Percentiles rank a stretch among this genome's conserved stretches.
Conservation (phyloP, 345 rosid species). For the Eutrema japonicum region DNA sequence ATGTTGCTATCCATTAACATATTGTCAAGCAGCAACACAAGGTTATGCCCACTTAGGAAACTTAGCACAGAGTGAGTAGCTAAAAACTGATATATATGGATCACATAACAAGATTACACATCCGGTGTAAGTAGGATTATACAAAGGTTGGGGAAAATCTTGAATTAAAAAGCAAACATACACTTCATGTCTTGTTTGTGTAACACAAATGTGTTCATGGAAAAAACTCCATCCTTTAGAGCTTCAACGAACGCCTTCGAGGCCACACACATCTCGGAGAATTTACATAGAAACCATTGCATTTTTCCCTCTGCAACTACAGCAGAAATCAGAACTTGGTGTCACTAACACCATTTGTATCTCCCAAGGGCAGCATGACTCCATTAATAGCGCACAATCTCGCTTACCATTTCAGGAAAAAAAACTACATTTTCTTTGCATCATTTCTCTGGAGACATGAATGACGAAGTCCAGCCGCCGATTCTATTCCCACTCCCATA, state of each 20-base stretch:
- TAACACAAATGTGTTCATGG: conserved; percentile 31
- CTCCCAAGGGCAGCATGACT: conserved; percentile 37
- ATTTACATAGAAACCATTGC: conserved; percentile 43
- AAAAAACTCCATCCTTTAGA: conserved; percentile 23
- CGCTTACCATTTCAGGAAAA: conserved; percentile 31
- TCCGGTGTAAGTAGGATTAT: conserved; percentile 29
- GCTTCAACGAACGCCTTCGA: conserved; percentile 29
- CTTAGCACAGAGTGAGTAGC: conserved; percentile 3
- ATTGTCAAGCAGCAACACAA: conserved; percentile 8
- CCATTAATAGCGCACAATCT: conserved; percentile 32
- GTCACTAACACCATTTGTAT: conserved; percentile 33
- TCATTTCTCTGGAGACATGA: conserved; percentile 71
- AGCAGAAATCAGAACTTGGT: conserved; percentile 39
- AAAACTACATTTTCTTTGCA: conserved; percentile 16
- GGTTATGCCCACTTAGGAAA: background rate
- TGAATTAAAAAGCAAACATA: conserved; percentile 40
- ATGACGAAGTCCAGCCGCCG: conserved; percentile 80
- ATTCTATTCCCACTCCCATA: conserved; percentile 58
- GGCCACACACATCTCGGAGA: conserved; percentile 42
- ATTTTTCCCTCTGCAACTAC: conserved; percentile 40
- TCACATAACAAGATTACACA: conserved; percentile 32
- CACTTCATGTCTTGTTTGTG: conserved; percentile 35
- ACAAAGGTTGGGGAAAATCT: conserved; percentile 35
- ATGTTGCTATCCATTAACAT: conserved; percentile 24
- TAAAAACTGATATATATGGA: conserved; percentile 26